Evolutionary conservation across 78 protist genomes (phyloP).

Genomic region (Dictyostelium firmibasis): DNA sequence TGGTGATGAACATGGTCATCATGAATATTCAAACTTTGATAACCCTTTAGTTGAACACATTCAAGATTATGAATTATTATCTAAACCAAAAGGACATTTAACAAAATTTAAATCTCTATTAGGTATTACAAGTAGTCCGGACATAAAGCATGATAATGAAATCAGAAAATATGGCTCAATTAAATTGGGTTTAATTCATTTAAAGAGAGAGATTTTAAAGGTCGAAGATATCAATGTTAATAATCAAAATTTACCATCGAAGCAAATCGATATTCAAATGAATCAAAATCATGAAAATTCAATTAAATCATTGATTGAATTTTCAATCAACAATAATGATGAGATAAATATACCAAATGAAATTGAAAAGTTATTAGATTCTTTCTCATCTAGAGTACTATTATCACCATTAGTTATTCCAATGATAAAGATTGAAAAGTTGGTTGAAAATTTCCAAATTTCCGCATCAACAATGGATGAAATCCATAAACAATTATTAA

Average conservation of each 20-base stretch:
- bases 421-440: not conserved
- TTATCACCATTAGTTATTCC: not conserved
- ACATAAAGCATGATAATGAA: not conserved
- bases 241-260: not conserved
- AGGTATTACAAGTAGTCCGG: not conserved
- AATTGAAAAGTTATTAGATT: not conserved
- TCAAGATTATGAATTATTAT: not conserved
- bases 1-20: not conserved
- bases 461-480: not conserved
- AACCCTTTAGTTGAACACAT: not conserved
- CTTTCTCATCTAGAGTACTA: not conserved
- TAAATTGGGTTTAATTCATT: not conserved
- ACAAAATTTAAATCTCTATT: not conserved
- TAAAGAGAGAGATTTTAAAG: not conserved
- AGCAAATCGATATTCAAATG: not conserved
- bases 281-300: conserved; percentile 8
- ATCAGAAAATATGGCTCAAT: not conserved
- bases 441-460: not conserved
- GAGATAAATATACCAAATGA: not conserved
- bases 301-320: not conserved
- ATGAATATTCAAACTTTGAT: not conserved
- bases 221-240: not conserved
- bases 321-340: not conserved
- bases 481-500: not conserved
- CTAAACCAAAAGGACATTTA: not conserved